These are phyloP conservation scores for Talaromyces sp. DNA, from an alignment of 2,329 filamentous ascomycete species.

Conservation along the genomic window DNA sequence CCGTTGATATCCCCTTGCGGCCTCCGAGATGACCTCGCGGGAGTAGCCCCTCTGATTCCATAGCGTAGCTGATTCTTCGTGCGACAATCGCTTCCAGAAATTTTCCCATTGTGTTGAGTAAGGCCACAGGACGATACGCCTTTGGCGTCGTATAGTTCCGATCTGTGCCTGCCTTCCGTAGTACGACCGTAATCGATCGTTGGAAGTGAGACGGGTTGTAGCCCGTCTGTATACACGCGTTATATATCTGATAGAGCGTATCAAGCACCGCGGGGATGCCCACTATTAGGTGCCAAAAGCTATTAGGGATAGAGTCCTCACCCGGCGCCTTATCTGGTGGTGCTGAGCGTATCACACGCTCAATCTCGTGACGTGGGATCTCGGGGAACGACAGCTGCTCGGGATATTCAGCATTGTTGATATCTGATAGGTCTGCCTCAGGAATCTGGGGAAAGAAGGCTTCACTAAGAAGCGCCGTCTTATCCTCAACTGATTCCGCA, in stretches of 20 bases:
- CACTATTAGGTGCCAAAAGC: neutral
- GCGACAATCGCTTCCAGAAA: neutral
- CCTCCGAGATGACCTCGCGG: neutral
- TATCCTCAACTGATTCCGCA: neutral
- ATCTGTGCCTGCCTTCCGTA: neutral
- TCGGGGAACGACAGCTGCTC: neutral
- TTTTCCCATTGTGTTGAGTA: neutral
- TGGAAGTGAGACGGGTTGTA: neutral
- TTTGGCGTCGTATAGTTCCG: neutral
- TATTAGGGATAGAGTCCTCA: neutral
- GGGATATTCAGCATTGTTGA: neutral
- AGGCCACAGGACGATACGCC: neutral
- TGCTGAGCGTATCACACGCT: neutral
- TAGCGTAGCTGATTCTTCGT: neutral
- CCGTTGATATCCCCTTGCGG: neutral
- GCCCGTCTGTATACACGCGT: neutral
- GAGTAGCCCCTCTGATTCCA: neutral
- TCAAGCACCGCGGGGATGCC: neutral
- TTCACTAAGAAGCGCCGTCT: neutral
- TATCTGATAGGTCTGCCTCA: neutral
- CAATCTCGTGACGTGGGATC: neutral
- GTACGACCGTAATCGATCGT: neutral
- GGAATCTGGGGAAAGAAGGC: neutral
- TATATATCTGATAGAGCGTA: neutral
- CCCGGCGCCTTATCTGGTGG: neutral